Evolutionary conservation across 2,329 filamentous ascomycete genomes (phyloP), one percentile per base, ranked within the genome.

Genomic region (Claviceps purpurea): DNA sequence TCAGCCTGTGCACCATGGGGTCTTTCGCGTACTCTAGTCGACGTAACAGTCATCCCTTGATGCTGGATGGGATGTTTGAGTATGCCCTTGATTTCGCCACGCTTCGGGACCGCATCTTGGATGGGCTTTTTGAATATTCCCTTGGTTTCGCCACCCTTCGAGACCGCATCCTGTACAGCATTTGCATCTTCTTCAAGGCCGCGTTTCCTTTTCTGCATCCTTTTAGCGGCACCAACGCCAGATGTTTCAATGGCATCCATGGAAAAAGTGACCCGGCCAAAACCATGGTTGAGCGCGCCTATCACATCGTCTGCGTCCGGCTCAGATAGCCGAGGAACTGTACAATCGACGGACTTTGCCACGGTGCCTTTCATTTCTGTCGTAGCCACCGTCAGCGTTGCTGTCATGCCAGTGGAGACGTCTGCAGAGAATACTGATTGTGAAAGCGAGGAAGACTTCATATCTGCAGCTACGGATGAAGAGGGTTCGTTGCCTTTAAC

Each of bases 1-100:
- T 64, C 58, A 49, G 57, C 53, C 44, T 40, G 30, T 22, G 41
- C 14, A 45, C n/a, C 11, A 10, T 10, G 20, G 20, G n/a, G 14
- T 3, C 7, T 45, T 18, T 39, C 6, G 6, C 30, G 26, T 18
- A 5, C 22, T 39, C 18, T 26, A 24, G 7, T 38, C 14, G 41
- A 43, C 13, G 20, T 18, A 14, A 1, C 22, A 34, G 24, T 20
- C 10, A n/a, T 7, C 20, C 13, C 37, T 22, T 26, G 13, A 37
- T 26, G 18, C 16, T 10, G 18, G 6, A 11, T 11, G 20, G 34
- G 18, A 24, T 8, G 46, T 40, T 48, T 48, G 8, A 13, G 18
- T 38, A 24, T 24, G 46, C 34, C 34, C 13, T 47, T 47, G 46
- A 11, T 24, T 20, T 39, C 18, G 11, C 34, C 30, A 38, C 18